These are phyloP conservation scores for Plasmodium yoelii DNA, from an alignment of 169 alveolate species.

Conservation along the genomic window DNA sequence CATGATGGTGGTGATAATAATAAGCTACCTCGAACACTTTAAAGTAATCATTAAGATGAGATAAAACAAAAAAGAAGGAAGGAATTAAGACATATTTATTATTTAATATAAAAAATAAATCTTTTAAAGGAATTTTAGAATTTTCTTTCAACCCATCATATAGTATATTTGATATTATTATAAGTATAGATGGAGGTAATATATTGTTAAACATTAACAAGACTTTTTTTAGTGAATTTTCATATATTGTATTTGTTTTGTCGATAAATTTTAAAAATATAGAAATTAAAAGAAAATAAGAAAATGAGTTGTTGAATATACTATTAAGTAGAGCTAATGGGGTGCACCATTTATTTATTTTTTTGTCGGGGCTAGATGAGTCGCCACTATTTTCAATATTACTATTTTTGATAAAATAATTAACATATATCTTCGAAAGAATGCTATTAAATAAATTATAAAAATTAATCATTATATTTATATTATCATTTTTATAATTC, in stretches of 20 bases:
- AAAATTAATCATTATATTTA: constrained; percentile 21
- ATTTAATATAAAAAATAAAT: constrained; percentile 14
- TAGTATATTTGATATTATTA: constrained; percentile 35
- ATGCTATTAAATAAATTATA: constrained; percentile 21
- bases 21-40: no score
- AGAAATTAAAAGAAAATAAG: constrained; percentile 9
- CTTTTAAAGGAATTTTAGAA: constrained; percentile 14
- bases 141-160: constrained; percentile 17
- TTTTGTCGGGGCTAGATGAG: neutral
- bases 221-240: neutral
- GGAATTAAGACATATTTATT: constrained; percentile 32
- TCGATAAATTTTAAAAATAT: constrained; percentile 20
- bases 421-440: constrained; percentile 24
- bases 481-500: constrained; percentile 7
- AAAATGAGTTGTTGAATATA: constrained; percentile 7
- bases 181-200: constrained; percentile 36
- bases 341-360: neutral
- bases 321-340: neutral
- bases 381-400: neutral
- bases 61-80: constrained; percentile 10
- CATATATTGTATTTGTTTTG: constrained; percentile 17
- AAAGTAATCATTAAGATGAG: constrained; percentile 1
- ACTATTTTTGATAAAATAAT: constrained; percentile 20
- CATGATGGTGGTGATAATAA: no score
- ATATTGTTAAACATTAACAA: constrained; percentile 13